Evolutionary conservation across 2,329 filamentous ascomycete species (phyloP), one percentile per base, ranked within the genome.

Genomic region (Ascocoryne sarcoides): DNA sequence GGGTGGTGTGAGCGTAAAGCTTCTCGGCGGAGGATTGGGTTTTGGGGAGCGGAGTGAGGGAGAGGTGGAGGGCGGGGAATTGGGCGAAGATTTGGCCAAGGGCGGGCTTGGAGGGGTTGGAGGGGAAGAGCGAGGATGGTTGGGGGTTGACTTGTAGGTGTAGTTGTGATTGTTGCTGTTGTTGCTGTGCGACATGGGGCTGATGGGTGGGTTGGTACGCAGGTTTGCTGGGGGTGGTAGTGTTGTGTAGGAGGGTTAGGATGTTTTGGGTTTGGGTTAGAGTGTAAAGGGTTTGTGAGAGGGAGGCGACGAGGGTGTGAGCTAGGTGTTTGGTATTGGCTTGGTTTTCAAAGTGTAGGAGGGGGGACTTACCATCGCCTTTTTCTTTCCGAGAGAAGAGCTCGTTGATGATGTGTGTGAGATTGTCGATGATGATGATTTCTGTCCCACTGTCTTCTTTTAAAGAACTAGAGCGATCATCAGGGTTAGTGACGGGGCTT

Each of bases 231-330:
- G n/a, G 57, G 54, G 30, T 56, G 55, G n/a, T 59, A 0, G 68
- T 66, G 60, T 79, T 79, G 41, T 77, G 64, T 2, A 79, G 59
- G 43, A 79, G 56, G 20, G 77, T 60, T 4, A 79, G 63, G 1
- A 73, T 67, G 10, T 58, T 63, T 9, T 61, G 47, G 7, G 57
- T 63, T 20, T 62, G 65, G 1, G 70, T 60, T 5, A 77, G 58
- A 44, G 62, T 57, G 15, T 66, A 65, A 10, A 78, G 59, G 34
- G 63, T 66, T 3, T 59, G 62, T 18, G 66, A 64, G 16, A 79
- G 65, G n/a, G 63, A 58, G 23, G 66, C 62, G n/a, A 76, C 59
- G 10, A 62, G 59, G 4, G 56, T 53, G 57, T 77, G 73, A 1
- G 73, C 75, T 48, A n/a, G 7, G 9, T 10, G 10, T 18, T 48